Percentiles rank a stretch among this genome's conserved stretches.
Conservation (phyloP, 345 rosid species). For the Citrus unshiu region DNA sequence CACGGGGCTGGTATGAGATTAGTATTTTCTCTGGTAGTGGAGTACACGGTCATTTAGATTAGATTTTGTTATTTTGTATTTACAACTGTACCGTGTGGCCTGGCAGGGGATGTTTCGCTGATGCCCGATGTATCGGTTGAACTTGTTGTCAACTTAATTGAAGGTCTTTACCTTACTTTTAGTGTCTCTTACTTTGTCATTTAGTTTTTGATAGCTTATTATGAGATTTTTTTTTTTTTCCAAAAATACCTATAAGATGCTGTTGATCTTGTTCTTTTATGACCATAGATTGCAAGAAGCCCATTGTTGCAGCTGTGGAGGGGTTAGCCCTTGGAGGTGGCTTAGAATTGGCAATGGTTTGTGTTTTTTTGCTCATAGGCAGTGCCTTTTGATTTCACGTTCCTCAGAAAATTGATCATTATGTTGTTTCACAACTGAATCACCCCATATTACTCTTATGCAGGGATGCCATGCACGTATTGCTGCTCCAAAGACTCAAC, state of each 20-base stretch:
- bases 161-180: slow-evolving; percentile 45
- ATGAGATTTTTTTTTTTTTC: background rate
- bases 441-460: background rate
- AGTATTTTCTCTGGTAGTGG: background rate
- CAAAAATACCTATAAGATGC: background rate
- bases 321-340: slow-evolving; percentile 99
- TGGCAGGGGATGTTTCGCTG: slow-evolving; percentile 67
- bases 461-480: slow-evolving; percentile 95
- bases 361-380: slow-evolving; percentile 17
- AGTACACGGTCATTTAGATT: background rate
- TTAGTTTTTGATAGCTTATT: too few species aligned
- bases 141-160: slow-evolving; percentile 66
- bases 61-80: background rate
- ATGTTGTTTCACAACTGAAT: slow-evolving; percentile 4
- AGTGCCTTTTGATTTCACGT: background rate
- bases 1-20: slow-evolving; percentile 58
- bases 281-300: slow-evolving; percentile 73
- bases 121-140: slow-evolving; percentile 86
- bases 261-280: slow-evolving; percentile 19
- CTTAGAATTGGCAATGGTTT: slow-evolving; percentile 84
- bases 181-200: background rate
- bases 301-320: slow-evolving; percentile 93
- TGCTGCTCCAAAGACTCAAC: slow-evolving; percentile 74
- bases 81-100: background rate
- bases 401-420: background rate